Percentiles rank a stretch among this genome's conserved stretches.
phyloP scores from a whole-genome alignment of 2,329 filamentous ascomycete species.

The Diaporthe citriasiana region DNA sequence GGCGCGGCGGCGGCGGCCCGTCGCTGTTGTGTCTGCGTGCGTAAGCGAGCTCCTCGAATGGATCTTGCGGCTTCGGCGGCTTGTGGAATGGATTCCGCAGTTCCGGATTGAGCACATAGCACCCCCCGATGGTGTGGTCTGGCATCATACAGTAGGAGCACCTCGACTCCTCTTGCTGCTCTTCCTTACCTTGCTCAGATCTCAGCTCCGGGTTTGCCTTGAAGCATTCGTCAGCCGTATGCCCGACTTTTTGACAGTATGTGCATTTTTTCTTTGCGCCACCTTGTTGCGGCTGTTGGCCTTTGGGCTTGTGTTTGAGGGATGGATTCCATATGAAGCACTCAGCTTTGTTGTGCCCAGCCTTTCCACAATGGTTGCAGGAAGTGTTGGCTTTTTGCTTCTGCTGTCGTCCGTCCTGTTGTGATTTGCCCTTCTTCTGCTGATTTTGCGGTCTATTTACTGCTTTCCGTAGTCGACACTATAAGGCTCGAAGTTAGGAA shows the following conservation, averaged over 20 bases:
- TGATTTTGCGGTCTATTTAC: neutral
- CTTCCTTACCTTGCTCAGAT: neutral
- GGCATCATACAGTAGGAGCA: constrained; percentile 7
- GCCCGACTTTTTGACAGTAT: neutral
- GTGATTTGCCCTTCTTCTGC: neutral
- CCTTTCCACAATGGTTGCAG: neutral
- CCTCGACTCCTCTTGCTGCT: neutral
- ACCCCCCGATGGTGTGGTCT: neutral
- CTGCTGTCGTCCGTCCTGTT: neutral
- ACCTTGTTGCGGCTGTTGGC: neutral
- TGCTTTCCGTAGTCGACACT: neutral
- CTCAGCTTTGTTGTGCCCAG: neutral
- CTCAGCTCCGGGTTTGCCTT: neutral
- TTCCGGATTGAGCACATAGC: neutral
- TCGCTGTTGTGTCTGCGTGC: neutral
- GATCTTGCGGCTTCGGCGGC: neutral
- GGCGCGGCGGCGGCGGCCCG: neutral
- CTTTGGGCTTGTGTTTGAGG: neutral
- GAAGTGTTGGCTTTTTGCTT: neutral
- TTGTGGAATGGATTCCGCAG: neutral
- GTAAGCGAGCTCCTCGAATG: neutral
- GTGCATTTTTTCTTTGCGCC: neutral
- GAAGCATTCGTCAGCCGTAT: neutral
- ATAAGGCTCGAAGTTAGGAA: neutral
- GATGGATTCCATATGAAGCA: neutral